A percentile compares a stretch with the other conserved stretches of the same genome.
phyloP scores from a whole-genome alignment of 345 rosid species.

The Rubroshorea leprosula region DNA sequence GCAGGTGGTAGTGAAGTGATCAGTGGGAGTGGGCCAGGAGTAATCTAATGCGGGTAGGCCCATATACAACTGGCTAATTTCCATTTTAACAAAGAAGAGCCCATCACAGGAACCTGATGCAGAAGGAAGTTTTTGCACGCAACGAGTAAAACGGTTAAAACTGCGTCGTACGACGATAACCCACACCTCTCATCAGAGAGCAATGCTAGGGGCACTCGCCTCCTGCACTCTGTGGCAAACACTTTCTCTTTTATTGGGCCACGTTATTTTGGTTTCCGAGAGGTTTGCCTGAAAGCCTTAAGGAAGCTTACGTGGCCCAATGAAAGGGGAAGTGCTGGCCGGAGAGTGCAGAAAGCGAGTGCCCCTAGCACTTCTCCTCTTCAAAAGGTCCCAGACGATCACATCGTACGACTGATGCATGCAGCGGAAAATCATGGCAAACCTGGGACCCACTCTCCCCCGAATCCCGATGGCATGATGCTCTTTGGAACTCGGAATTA shows the following conservation, averaged over 20 bases:
- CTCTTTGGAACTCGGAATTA: neutral
- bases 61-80: neutral
- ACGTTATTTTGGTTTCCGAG: too few relatives aligned
- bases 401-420: neutral
- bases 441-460: neutral
- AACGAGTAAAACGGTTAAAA: neutral
- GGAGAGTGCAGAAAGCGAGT: too few relatives aligned
- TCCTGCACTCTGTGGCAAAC: too few relatives aligned
- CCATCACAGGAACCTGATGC: neutral
- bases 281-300: too few relatives aligned
- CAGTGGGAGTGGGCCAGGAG: neutral
- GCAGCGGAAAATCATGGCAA: neutral
- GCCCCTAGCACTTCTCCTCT: neutral
- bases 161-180: neutral
- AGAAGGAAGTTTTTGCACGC: neutral
- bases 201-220: too few relatives aligned
- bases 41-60: neutral
- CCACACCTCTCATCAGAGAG: too few relatives aligned
- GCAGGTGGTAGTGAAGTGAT: neutral
- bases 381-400: neutral
- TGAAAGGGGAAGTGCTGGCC: too few relatives aligned
- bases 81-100: neutral
- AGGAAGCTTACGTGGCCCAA: too few relatives aligned
- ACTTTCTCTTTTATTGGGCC: too few relatives aligned
- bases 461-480: neutral